Base-by-base conservation (phyloP, 805 yeast genomes). In the Yarrowia bubula region DNA sequence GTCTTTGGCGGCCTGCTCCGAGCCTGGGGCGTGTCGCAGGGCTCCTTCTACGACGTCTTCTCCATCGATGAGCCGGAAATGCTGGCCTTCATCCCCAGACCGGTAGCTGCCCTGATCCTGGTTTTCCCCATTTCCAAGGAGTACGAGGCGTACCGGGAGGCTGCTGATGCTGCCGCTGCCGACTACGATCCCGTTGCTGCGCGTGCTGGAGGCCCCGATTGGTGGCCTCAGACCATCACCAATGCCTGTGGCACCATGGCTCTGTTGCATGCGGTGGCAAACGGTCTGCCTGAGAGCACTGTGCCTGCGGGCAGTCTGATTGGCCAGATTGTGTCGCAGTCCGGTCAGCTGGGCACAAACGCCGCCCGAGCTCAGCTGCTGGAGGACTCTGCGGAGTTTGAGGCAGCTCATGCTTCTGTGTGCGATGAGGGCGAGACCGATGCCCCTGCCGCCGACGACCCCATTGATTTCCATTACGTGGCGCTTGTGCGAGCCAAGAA, bases 181-280 rank as follows among this genome's bases (percentile, higher is more conserved):
- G 74, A 75, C 48, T 79, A 78, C 55, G 65, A 70, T 18, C 68
- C 72, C 6, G 47, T 70, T 6, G 67, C 67, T 67, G 28, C 15
- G 4, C 38, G 44, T 13, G 73, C 68, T 67, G 76, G 70, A 7
- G 71, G 75, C 10, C 78, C 86, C 14, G 69, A 81, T n/a, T 95
- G 98, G 98, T 84, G 86, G 70, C 85, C 84, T 69, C 99, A 93
- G 72, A 86, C 92, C 0, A 84, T 95, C 15, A 84, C 83, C 68
- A 93, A 93, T 73, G 96, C 96, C 0, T 93, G 99, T 77, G 99
- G 99, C 5, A 81, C 96, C 37, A 90, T 89, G 75, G 98, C 97
- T 0, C 74, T 95, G 51, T 77, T 93, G 22, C 98, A 93, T 71
- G 79, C 86, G 0, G 69, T 83, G 8, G 74, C 81, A 46, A 75